Evolutionary conservation across 169 alveolate genomes (phyloP).

Genomic region (Cryptosporidium ubiquitum): DNA sequence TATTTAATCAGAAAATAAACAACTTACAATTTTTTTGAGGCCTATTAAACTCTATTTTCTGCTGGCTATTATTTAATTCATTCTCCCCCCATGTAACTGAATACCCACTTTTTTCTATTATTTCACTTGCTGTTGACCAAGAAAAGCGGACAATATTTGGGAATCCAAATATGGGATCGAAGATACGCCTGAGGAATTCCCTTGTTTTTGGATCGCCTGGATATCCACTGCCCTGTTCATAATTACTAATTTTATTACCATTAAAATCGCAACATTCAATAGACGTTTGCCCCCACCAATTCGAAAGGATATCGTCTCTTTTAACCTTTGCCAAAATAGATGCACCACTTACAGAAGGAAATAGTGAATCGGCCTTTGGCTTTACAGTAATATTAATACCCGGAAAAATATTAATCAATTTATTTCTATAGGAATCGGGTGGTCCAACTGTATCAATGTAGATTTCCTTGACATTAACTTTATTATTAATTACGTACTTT

Average conservation of each 20-base stretch:
- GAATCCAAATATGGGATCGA: constrained; percentile 94
- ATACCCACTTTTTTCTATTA: constrained; percentile 82
- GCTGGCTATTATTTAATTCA: constrained; percentile 49
- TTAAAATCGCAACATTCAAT: constrained; percentile 44
- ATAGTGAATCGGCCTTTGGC: constrained; percentile 95
- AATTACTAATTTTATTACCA: constrained; percentile 77
- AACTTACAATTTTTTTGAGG: background rate
- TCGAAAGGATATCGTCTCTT: constrained; percentile 84
- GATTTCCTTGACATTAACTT: constrained; percentile 81
- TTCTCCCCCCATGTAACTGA: constrained; percentile 84
- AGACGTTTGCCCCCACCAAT: constrained; percentile 74
- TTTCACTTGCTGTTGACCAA: constrained; percentile 88
- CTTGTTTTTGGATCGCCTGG: constrained; percentile 93
- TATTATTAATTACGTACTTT: constrained; percentile 76
- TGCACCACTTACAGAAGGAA: constrained; percentile 97
- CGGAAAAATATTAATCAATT: constrained; percentile 84
- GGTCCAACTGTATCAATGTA: constrained; percentile 96
- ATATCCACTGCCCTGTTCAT: constrained; percentile 92
- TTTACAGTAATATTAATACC: constrained; percentile 85
- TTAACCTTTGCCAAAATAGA: constrained; percentile 97
- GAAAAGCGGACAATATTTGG: constrained; percentile 88
- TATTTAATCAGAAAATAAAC: background rate
- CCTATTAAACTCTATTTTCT: background rate
- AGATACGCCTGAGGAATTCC: constrained; percentile 87
- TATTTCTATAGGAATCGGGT: constrained; percentile 87